Conservation (phyloP, 768 basidiomycete genomes). For the Suillus decipiens region DNA sequence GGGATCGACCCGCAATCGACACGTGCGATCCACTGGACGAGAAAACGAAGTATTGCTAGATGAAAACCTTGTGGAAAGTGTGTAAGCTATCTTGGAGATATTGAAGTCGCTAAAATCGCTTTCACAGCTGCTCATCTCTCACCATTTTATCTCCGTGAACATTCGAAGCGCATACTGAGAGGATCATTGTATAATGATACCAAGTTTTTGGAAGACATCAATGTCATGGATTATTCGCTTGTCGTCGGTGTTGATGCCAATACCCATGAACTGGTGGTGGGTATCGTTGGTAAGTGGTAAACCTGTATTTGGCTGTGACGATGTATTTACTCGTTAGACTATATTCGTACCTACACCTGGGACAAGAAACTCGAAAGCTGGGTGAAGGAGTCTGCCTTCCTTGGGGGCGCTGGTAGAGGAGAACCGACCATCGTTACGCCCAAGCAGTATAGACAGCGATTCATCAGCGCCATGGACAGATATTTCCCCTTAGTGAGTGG, state of each 20-base stretch:
- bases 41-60: constrained; percentile 94
- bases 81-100: constrained; percentile 24
- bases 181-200: constrained; percentile 94
- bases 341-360: constrained; percentile 95
- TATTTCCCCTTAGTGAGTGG: constrained; percentile 79
- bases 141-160: constrained; percentile 95
- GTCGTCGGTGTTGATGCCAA: constrained; percentile 93
- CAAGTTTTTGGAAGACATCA: constrained; percentile 90
- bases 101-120: constrained; percentile 12
- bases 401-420: constrained; percentile 79
- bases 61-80: constrained; percentile 93
- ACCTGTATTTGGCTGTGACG: neutral
- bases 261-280: constrained; percentile 90
- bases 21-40: constrained; percentile 86
- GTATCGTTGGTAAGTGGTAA: constrained; percentile 85
- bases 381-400: constrained; percentile 94
- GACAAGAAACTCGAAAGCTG: constrained; percentile 98
- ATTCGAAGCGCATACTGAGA: constrained; percentile 89
- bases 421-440: constrained; percentile 98
- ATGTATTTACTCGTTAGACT: constrained; percentile 53
- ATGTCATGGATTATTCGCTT: constrained; percentile 97
- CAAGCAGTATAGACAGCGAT: constrained; percentile 88
- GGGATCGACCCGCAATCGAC: constrained; percentile 92
- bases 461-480: constrained; percentile 85
- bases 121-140: constrained; percentile 73